Conservation (phyloP, 2,329 filamentous ascomycete genomes). For the Aspergillus fumigatiaffinis region DNA sequence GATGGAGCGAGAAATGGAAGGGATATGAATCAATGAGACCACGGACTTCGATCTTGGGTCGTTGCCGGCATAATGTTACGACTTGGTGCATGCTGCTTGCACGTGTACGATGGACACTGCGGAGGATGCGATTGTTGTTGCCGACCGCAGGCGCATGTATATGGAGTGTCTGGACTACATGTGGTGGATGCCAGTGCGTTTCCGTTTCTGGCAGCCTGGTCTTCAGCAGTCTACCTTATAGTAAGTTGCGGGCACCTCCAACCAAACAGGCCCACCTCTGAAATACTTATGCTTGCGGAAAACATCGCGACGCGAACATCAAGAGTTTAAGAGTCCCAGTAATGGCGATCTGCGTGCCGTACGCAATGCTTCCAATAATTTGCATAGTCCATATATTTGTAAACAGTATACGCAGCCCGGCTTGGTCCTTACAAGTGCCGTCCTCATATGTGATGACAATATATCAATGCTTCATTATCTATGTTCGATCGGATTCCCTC, state of each 20-base stretch:
- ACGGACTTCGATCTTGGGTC: neutral
- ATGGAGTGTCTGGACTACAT: constrained; percentile 28
- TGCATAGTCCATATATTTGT: neutral
- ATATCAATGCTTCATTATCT: neutral
- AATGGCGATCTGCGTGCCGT: neutral
- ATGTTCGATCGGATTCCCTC: neutral
- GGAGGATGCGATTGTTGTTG: constrained; percentile 27
- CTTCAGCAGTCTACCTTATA: constrained; percentile 29
- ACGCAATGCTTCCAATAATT: neutral
- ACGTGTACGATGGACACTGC: constrained; percentile 38
- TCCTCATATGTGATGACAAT: neutral
- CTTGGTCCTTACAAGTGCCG: neutral
- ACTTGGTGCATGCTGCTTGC: constrained; percentile 33
- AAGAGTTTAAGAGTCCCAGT: neutral
- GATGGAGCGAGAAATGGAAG: neutral
- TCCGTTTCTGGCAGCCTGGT: constrained; percentile 34
- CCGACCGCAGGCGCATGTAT: constrained; percentile 28
- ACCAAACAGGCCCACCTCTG: too few relatives aligned
- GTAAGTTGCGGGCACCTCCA: constrained; percentile 16
- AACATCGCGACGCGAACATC: constrained; percentile 19
- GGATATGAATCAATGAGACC: too few relatives aligned
- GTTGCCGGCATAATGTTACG: constrained; percentile 13
- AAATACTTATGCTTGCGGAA: constrained; percentile 29
- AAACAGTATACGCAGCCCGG: too few relatives aligned
- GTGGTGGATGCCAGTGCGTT: constrained; percentile 36